These are phyloP conservation scores for Aspergillus eucalypticola DNA, from an alignment of 2,329 filamentous ascomycete genomes.

Conservation along the genomic window DNA sequence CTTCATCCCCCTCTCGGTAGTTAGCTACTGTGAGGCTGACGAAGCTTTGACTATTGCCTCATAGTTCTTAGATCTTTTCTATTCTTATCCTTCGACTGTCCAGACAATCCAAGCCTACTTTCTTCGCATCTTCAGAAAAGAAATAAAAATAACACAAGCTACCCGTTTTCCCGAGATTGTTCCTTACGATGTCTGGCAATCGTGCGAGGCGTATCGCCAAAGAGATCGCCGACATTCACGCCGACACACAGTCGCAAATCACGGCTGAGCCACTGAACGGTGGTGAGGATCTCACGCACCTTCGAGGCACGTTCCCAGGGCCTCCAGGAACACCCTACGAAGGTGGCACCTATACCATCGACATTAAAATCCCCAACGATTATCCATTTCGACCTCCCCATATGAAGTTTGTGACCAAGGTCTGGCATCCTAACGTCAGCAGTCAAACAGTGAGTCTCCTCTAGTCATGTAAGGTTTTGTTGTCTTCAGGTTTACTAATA, in stretches of 20 bases:
- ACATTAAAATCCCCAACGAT: slow-evolving; percentile 81
- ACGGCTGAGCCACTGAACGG: slow-evolving; percentile 63
- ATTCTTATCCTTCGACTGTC: not conserved
- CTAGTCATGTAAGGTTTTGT: not conserved
- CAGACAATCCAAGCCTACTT: not conserved
- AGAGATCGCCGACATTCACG: slow-evolving; percentile 51
- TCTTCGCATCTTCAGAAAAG: not conserved
- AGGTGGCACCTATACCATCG: slow-evolving; percentile 76
- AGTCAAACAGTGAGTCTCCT: slow-evolving; percentile 73
- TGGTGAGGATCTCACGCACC: slow-evolving; percentile 72
- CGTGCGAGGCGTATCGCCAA: slow-evolving; percentile 57
- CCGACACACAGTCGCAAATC: slow-evolving; percentile 76
- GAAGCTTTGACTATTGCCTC: not conserved
- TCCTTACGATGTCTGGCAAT: slow-evolving; percentile 54
- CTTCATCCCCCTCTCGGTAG: not conserved
- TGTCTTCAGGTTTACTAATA: not conserved
- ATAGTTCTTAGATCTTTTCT: not conserved
- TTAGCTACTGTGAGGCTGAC: not conserved
- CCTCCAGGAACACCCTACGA: slow-evolving; percentile 94
- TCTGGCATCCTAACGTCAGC: slow-evolving; percentile 98
- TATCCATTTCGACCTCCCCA: slow-evolving; percentile 92
- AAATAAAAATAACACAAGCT: too few relatives aligned
- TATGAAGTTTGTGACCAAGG: slow-evolving; percentile 89
- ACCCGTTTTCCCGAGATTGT: not conserved
- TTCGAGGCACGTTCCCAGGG: slow-evolving; percentile 79